Base-by-base conservation (phyloP, 1,284 basidiomycete species). In the Cutaneotrichosporon mucoides region DNA sequence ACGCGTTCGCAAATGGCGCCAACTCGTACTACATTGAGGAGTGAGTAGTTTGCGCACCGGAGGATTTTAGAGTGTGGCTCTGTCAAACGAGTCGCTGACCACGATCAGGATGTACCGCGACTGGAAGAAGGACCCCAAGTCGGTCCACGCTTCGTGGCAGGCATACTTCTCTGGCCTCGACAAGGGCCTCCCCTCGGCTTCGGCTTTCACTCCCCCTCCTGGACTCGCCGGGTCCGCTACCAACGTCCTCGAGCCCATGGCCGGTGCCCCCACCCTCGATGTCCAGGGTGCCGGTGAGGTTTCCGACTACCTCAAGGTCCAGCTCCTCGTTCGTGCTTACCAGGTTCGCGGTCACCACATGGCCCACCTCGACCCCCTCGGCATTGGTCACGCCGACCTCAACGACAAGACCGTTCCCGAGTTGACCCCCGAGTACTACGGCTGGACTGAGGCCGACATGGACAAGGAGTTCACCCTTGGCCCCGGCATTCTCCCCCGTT, bases 321-420 rank as follows among this genome's bases (percentile, higher is more conserved):
- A 97, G 88, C 84, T 97, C 38, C 86, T 97, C 65, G 92, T 98
- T 60, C 89, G 95, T 68, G 95, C 96, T 7, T 99, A 96, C 81
- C 95, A 99, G 86, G 95, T 99, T 35, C 90, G 94, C 60, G 95
- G 96, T 40, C 96, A 99, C 77, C 92, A 96, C 75, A 85, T 95
- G 67, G 96, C 95, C 57, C 88, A 94, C 69, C 84, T 99, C 61
- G 95, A 99, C 75, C 95, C 95, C 41, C 85, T 99, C 35, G 92
- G 92, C 47, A 94, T 99, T 71, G 82, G 90, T 61, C 86, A 94
- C 71, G 84, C 92, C 51, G 94, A 98, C 75, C 85, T 96, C 53
- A 85, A 85, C 55, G 83, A 86, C 57, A 81, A 84, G 15, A 81
- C 83, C 15, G 92, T 92, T 3, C 88, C 91, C 1, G 93, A 97